These are phyloP conservation scores for Bipolaris cookei DNA, from an alignment of 2,329 filamentous ascomycete genomes.

Conservation along the genomic window DNA sequence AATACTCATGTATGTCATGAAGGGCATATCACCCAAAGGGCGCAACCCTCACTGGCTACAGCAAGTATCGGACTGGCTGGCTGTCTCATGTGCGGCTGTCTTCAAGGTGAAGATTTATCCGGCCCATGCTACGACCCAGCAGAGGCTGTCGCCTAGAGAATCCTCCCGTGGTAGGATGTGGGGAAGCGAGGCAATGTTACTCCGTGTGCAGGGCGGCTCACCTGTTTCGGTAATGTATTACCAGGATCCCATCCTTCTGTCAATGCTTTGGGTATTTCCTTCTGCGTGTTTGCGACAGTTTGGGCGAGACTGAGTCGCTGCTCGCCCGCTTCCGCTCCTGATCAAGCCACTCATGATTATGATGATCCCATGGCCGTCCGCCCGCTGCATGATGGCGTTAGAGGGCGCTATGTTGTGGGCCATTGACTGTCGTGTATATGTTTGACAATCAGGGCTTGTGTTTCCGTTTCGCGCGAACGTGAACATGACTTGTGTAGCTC, in stretches of 20 bases:
- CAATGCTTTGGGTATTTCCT: not conserved
- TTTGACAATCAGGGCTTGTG: conserved; percentile 11
- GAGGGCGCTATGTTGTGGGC: conserved; percentile 13
- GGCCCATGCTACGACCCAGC: conserved; percentile 11
- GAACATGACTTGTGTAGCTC: not conserved
- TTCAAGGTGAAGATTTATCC: conserved; percentile 12
- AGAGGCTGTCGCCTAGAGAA: not conserved
- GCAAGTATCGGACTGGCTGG: not conserved
- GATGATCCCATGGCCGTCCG: conserved; percentile 16
- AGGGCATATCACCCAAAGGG: not conserved
- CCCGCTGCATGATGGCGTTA: conserved; percentile 15
- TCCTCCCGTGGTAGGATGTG: conserved; percentile 11
- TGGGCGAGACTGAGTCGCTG: conserved; percentile 9
- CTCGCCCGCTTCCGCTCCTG: conserved; percentile 9
- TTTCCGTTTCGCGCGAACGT: conserved; percentile 4
- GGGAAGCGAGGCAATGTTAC: conserved; percentile 12
- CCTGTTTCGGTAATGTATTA: conserved; percentile 6
- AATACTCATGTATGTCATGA: not conserved
- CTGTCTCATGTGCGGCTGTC: conserved; percentile 9
- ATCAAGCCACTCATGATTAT: conserved; percentile 25
- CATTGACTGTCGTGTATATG: conserved; percentile 11
- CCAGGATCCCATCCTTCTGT: not conserved
- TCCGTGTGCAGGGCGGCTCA: conserved; percentile 1
- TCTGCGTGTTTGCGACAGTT: not conserved
- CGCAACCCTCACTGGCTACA: not conserved